Base-by-base conservation (phyloP, 768 basidiomycete species). In the Lentinula sp. region DNA sequence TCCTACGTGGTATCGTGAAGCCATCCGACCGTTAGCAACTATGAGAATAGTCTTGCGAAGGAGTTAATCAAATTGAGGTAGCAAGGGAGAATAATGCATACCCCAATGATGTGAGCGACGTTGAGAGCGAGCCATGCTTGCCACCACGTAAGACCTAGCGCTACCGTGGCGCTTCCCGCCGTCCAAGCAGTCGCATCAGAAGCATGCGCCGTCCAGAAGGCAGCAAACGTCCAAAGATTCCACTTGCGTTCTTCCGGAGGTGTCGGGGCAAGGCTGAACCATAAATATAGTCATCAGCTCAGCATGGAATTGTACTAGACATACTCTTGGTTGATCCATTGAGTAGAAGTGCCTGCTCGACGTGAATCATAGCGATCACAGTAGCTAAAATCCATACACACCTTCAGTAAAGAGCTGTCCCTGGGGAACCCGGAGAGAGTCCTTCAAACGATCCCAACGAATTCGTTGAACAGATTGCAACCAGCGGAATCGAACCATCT, bases 101-200 rank as follows among this genome's bases (percentile, higher is more conserved):
- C 62, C 21, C 62, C 62, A 31, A 62, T 59, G 10, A 62, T 48
- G 53, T 62, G 62, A n/a, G 62, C 56, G 37, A 59, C 43, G 32
- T 62, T 62, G 37, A 62, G 57, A 7, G 62, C 62, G 16, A 62
- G 37, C 62, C 62, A 62, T 5, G 62, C 62, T 53, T 62, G 62
- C 62, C 62, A 62, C 62, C 62, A 62, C 28, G 31, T 62, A 18
- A 62, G 42, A 6, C 62, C 62, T 18, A 58, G 50, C 10, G 62
- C 62, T 21, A 62, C 57, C 8, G 62, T 62, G 21, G 57, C 57
- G 32, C 45, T 48, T 23, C 57, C 57, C 18, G 57, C 57, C 15
- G 57, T 59, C 57, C 57, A 59, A 49, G 57, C 57, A 8, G 45
- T 59, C 23, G 57, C 62, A 43, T 62, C 57, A 39, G 57, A 51